Evolutionary conservation across 495 filamentous ascomycete genomes (phyloP).

Genomic region (Penicillium odoratum): DNA sequence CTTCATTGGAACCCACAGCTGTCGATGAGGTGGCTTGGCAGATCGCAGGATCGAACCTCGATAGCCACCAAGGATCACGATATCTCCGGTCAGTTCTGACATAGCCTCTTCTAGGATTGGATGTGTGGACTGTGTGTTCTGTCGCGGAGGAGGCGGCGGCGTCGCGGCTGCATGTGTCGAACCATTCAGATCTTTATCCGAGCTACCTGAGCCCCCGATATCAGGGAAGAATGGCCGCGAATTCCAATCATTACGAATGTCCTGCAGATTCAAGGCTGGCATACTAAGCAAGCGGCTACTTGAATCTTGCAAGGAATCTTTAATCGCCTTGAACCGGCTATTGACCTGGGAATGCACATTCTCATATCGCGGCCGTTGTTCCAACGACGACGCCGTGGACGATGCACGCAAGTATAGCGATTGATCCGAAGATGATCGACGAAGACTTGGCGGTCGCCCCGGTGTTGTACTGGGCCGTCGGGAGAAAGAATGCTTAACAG

Average conservation of each 20-base stretch:
- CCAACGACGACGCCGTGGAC: conserved; percentile 77
- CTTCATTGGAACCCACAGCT: conserved; percentile 92
- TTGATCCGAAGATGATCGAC: conserved; percentile 71
- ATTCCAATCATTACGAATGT: conserved; percentile 45
- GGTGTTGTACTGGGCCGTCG: conserved; percentile 28
- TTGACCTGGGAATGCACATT: conserved; percentile 77
- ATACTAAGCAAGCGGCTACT: conserved; percentile 70
- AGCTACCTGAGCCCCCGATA: conserved; percentile 19
- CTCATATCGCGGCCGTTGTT: conserved; percentile 82
- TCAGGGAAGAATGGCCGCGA: conserved; percentile 31
- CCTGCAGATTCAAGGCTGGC: conserved; percentile 54
- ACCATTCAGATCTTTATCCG: conserved; percentile 10
- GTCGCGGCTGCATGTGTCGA: conserved; percentile 9
- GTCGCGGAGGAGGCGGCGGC: conserved; percentile 27
- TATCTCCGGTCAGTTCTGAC: conserved; percentile 72
- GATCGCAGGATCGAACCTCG: conserved; percentile 86
- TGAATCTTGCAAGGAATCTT: conserved; percentile 79
- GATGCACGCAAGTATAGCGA: conserved; percentile 64
- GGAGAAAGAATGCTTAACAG: conserved; percentile 38
- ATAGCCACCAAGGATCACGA: conserved; percentile 90
- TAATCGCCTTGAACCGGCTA: conserved; percentile 85
- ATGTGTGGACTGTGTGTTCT: conserved; percentile 36
- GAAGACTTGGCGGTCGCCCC: conserved; percentile 43
- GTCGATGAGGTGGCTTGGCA: conserved; percentile 74
- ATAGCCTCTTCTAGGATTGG: conserved; percentile 64